Percentiles rank a stretch among this genome's conserved stretches.
These are phyloP conservation scores for Hanseniaspora gamundiae DNA, from an alignment of 1,139 yeast genomes.

Conservation along the genomic window DNA sequence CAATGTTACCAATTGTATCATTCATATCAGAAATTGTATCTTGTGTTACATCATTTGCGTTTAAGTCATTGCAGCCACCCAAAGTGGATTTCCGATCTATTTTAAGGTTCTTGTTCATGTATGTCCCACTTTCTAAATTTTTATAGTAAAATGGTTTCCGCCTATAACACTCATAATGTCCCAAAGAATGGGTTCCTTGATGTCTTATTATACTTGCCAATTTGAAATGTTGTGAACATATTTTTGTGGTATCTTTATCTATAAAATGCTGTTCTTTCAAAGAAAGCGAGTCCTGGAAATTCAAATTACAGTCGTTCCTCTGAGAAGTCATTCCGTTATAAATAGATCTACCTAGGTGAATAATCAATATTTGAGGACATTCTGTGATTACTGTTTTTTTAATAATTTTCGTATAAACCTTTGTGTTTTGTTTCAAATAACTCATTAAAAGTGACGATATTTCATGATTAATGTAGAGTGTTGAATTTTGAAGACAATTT, in stretches of 20 bases:
- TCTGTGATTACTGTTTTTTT: slow-evolving; percentile 49
- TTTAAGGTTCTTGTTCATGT: not conserved
- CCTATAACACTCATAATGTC: slow-evolving; percentile 79
- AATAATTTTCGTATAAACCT: slow-evolving; percentile 38
- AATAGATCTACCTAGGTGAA: slow-evolving; percentile 76
- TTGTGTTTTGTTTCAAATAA: not conserved
- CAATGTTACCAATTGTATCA: not conserved
- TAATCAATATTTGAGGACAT: slow-evolving; percentile 58
- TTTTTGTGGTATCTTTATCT: slow-evolving; percentile 17
- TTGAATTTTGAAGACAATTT: not conserved
- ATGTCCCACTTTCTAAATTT: slow-evolving; percentile 18
- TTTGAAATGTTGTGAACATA: slow-evolving; percentile 32
- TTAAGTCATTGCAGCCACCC: too few species aligned
- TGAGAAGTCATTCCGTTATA: slow-evolving; percentile 59
- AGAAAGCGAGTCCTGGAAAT: slow-evolving; percentile 45
- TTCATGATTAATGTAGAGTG: not conserved
- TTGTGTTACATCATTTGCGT: too few species aligned
- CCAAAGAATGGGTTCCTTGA: slow-evolving; percentile 78
- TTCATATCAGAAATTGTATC: not conserved
- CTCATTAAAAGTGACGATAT: not conserved
- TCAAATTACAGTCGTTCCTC: slow-evolving; percentile 66
- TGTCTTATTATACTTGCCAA: slow-evolving; percentile 71
- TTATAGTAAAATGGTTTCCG: slow-evolving; percentile 53
- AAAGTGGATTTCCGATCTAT: not conserved
- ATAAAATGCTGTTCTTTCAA: slow-evolving; percentile 30